A percentile compares a stretch with the other conserved stretches of the same genome.
These are phyloP conservation scores for Globisporangium emineosum DNA, from an alignment of 352 stramenopile species.

Conservation along the genomic window DNA sequence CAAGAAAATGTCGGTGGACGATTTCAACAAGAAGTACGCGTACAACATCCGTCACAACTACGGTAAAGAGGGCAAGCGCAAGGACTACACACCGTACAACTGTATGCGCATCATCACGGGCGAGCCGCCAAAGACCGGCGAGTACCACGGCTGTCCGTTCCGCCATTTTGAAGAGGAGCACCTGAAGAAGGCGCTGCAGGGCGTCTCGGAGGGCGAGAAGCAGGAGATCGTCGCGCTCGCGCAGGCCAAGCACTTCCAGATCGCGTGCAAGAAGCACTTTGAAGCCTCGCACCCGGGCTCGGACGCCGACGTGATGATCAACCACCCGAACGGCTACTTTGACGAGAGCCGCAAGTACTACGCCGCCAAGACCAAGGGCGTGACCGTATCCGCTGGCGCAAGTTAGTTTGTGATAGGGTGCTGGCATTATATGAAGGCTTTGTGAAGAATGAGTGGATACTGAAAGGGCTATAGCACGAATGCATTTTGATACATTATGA, in stretches of 20 bases:
- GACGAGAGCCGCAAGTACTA: conserved; percentile 94
- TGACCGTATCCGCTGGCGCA: conserved; percentile 35
- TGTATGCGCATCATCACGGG: conserved; percentile 98
- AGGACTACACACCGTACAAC: conserved; percentile 95
- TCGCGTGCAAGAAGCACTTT: conserved; percentile 99
- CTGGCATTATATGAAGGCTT: conserved; percentile 2
- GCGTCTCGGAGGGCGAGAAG: conserved; percentile 80
- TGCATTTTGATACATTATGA: conserved; percentile 12
- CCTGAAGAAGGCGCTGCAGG: conserved; percentile 85
- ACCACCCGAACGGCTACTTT: conserved; percentile 99
- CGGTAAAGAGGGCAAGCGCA: conserved; percentile 98
- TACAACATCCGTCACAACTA: conserved; percentile 99
- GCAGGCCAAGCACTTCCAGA: conserved; percentile 94
- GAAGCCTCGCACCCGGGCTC: conserved; percentile 89
- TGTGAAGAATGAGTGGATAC: neutral
- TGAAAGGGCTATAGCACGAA: neutral
- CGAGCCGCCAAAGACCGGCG: conserved; percentile 88
- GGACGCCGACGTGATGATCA: conserved; percentile 91
- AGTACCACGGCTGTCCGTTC: conserved; percentile 99
- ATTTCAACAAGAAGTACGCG: conserved; percentile 98
- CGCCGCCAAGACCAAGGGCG: conserved; percentile 71
- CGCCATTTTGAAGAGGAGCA: conserved; percentile 94
- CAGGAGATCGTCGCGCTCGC: conserved; percentile 92
- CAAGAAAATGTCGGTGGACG: conserved; percentile 94
- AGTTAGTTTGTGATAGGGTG: conserved; percentile 13